Evolutionary conservation across 2,329 filamentous ascomycete genomes (phyloP), one percentile per base, ranked within the genome.

Genomic region (Ascochyta pisi): DNA sequence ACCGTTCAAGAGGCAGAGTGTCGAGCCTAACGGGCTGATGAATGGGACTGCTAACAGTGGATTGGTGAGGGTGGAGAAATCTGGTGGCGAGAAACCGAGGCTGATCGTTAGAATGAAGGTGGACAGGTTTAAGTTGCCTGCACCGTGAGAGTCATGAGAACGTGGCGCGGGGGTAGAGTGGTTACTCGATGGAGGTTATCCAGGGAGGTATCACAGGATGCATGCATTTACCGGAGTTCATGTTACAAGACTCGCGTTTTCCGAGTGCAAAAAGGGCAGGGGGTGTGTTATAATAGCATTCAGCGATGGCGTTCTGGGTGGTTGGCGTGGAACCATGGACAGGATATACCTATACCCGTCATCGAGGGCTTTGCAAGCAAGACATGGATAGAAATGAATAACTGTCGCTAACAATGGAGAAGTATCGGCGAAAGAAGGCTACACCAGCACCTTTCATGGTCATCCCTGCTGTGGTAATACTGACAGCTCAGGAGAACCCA

Each of bases 1-100:
- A 9, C 65, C 70, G 3, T 50, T 54, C 12, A 74, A 74, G 56
- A 55, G 70, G 24, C 70, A 69, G 49, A 70, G 69, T 47, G 50
- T 63, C 3, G 69, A 71, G 38, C 62, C 68, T 19, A 56, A 57
- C 15, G 44, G 51, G 3, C 8, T 55, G 19, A 12, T 53, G 19
- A 64, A 63, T 33, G 61, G 65, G 8, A 50, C 46, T 4, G 45
- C 16, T 12, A 65, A 61, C 47, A 64, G 50, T 8, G 60, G 62
- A 4, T 34, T 66, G 4, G 64, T 71, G 6, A 59, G 45, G 13
- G 57, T 69, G 1, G 66, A 68, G 34, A 62, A 38, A 34, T 56
- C 33, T 35, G 56, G 58, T 16, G 62, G 58, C 2, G 63, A 62
- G 7, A 51, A 44, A 27, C 60, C 61, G 34, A 60, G 54, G 10